These are phyloP conservation scores for Endotrypanum monterogeii DNA, from an alignment of 208 protist species.

Conservation along the genomic window DNA sequence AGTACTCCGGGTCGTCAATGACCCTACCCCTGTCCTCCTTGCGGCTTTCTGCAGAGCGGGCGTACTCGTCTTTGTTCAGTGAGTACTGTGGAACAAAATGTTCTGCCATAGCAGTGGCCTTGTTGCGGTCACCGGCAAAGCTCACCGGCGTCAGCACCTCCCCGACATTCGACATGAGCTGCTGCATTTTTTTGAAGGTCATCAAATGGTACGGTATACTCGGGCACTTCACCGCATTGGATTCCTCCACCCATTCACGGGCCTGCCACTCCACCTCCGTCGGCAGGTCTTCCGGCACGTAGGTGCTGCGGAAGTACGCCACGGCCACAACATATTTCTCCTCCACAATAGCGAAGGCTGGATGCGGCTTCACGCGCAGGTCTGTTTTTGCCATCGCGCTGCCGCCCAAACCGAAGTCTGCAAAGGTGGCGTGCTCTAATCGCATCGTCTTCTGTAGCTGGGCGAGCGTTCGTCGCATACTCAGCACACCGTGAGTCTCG, in stretches of 20 bases:
- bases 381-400: not conserved
- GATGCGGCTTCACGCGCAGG: slow-evolving; percentile 7
- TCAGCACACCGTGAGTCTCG: slow-evolving; percentile 69
- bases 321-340: slow-evolving; percentile 71
- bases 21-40: slow-evolving; percentile 9
- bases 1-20: slow-evolving; percentile 44
- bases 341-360: slow-evolving; percentile 75
- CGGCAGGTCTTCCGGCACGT: slow-evolving; percentile 92
- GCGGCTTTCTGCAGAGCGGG: slow-evolving; percentile 13
- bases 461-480: slow-evolving; percentile 82
- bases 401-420: not conserved
- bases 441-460: slow-evolving; percentile 64
- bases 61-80: slow-evolving; percentile 74
- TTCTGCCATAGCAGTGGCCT: slow-evolving; percentile 42
- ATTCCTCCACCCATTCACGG: slow-evolving; percentile 74
- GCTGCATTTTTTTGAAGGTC: slow-evolving; percentile 96
- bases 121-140: slow-evolving; percentile 51
- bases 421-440: slow-evolving; percentile 35
- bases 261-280: slow-evolving; percentile 75
- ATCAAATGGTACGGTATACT: slow-evolving; percentile 94
- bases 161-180: slow-evolving; percentile 81
- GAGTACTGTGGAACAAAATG: slow-evolving; percentile 92
- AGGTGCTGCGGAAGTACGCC: slow-evolving; percentile 94
- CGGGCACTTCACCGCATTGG: slow-evolving; percentile 95
- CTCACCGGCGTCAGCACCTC: slow-evolving; percentile 65